phyloP scores from a whole-genome alignment of 1,284 basidiomycete genomes.

The Papiliotrema nemorosa region DNA sequence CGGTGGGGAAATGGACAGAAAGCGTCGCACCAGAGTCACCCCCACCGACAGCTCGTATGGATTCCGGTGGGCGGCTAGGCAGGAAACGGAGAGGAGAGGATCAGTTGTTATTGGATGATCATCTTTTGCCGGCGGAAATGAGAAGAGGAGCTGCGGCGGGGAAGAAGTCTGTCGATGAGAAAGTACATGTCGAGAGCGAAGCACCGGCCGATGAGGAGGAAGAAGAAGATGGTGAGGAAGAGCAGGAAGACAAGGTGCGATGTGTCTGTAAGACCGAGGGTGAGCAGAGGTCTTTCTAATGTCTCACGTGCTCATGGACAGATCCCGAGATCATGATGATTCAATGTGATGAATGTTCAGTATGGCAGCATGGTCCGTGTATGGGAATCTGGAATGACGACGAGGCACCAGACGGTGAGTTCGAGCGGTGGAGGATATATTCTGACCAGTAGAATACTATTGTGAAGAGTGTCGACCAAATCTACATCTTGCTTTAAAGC shows the following conservation, averaged over 20 bases:
- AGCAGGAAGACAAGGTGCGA: slow-evolving; percentile 73
- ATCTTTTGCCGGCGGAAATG: slow-evolving; percentile 39
- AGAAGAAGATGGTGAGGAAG: slow-evolving; percentile 29
- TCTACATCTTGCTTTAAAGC: slow-evolving; percentile 71
- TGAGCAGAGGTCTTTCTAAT: slow-evolving; percentile 50
- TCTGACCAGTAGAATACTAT: slow-evolving; percentile 59
- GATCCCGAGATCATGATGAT: slow-evolving; percentile 87
- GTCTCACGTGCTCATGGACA: slow-evolving; percentile 34
- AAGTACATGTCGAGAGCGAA: slow-evolving; percentile 1
- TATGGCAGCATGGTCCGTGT: slow-evolving; percentile 97
- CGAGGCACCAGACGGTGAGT: slow-evolving; percentile 71
- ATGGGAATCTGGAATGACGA: slow-evolving; percentile 89
- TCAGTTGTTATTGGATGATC: slow-evolving; percentile 39
- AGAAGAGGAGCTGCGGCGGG: slow-evolving; percentile 24
- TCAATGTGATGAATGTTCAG: slow-evolving; percentile 93
- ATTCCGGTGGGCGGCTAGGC: not conserved
- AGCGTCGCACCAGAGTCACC: not conserved
- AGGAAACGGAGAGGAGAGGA: slow-evolving; percentile 42
- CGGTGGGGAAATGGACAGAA: too few species aligned
- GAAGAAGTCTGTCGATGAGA: slow-evolving; percentile 16
- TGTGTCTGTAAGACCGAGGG: slow-evolving; percentile 89
- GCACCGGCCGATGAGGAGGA: slow-evolving; percentile 63
- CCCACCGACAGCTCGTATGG: not conserved
- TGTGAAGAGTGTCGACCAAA: slow-evolving; percentile 93
- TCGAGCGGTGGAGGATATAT: not conserved